These are phyloP conservation scores for Cylindrodendrum hubeiense DNA, from an alignment of 2,329 filamentous ascomycete species.

Conservation along the genomic window DNA sequence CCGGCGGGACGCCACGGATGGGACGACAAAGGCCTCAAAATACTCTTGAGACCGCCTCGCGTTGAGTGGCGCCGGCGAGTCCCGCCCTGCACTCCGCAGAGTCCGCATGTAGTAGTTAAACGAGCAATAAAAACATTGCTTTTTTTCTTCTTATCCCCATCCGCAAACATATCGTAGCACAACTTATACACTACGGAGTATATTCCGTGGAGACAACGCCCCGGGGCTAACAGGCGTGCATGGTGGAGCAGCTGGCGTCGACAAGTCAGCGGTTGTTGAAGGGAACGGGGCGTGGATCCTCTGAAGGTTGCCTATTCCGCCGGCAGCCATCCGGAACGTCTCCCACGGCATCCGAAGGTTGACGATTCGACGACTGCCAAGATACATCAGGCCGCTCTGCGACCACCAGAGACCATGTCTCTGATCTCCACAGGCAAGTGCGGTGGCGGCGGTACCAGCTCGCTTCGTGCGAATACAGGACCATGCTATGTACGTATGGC, in stretches of 20 bases:
- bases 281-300: constrained; percentile 8
- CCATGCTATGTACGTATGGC: background rate
- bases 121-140: constrained; percentile 13
- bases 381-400: background rate
- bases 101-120: background rate
- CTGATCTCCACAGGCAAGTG: constrained; percentile 17
- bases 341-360: constrained; percentile 10
- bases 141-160: constrained; percentile 9
- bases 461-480: background rate
- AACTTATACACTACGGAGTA: background rate
- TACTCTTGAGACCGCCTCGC: constrained; percentile 2
- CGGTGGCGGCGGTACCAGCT: constrained; percentile 13
- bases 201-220: background rate
- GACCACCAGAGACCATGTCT: background rate
- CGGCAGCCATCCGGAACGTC: constrained; percentile 2
- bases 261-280: constrained; percentile 12
- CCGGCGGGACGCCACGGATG: background rate
- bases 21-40: constrained; percentile 14
- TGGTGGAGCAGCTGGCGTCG: constrained; percentile 1
- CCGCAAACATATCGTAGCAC: constrained; percentile 1
- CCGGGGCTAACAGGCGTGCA: background rate
- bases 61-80: constrained; percentile 10
- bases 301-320: constrained; percentile 1
- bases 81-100: background rate
- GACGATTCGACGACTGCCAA: constrained; percentile 8